Conservation (phyloP, 78 protist species). For the Isochrysis galbana region DNA sequence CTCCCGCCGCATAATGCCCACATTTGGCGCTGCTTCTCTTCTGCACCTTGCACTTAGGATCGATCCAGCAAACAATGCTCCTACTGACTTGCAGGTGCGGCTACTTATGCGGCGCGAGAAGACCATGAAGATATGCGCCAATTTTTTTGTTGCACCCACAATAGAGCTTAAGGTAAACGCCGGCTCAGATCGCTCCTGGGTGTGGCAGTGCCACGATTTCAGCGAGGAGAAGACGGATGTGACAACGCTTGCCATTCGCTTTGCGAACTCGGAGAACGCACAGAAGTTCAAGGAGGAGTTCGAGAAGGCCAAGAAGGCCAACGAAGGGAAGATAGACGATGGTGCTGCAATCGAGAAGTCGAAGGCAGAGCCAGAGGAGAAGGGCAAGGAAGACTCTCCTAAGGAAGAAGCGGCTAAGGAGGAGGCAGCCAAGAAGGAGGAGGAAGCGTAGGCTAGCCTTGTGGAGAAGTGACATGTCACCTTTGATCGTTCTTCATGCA, state of each 20-base stretch:
- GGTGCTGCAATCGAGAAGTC: not conserved
- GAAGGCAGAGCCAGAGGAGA: not conserved
- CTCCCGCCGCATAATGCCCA: not conserved
- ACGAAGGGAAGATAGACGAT: not conserved
- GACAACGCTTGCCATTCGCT: slow-evolving; percentile 29
- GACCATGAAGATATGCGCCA: slow-evolving; percentile 88
- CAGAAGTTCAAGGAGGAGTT: slow-evolving; percentile 42
- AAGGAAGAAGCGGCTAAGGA: not conserved
- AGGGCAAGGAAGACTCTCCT: not conserved
- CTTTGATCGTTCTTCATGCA: too few species aligned
- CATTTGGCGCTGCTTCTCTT: not conserved
- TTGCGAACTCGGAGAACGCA: slow-evolving; percentile 36
- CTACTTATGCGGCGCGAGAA: slow-evolving; percentile 92
- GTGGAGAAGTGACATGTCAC: too few species aligned
- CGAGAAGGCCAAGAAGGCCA: not conserved
- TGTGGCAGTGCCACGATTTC: slow-evolving; percentile 39
- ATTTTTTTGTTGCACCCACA: slow-evolving; percentile 56
- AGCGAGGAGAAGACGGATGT: not conserved
- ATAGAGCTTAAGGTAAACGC: not conserved
- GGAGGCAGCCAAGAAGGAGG: not conserved
- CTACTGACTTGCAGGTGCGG: slow-evolving; percentile 60
- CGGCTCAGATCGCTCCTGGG: slow-evolving; percentile 50
- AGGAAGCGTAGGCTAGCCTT: too few species aligned
- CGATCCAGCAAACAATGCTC: not conserved
- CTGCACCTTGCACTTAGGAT: too few species aligned